Conservation (phyloP, 192 early-diverging fungal genomes). For the Podochytrium sp. region DNA sequence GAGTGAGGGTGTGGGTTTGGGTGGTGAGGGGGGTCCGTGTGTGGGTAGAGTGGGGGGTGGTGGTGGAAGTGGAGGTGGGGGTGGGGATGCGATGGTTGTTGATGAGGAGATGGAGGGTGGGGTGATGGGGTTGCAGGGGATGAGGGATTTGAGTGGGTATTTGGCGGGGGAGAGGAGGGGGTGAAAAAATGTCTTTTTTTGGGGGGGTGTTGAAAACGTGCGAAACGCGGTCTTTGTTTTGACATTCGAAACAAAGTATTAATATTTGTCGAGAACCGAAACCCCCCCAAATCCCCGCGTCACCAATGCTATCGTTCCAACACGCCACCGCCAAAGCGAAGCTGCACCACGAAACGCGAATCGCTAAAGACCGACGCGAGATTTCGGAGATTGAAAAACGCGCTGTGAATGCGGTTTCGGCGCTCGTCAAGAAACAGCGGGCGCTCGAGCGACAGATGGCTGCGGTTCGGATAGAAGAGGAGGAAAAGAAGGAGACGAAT, state of each 20-base stretch:
- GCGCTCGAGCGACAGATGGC: background rate
- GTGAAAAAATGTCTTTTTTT: too few species aligned
- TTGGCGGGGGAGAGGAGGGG: background rate
- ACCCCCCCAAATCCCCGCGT: too few species aligned
- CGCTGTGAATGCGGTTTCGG: background rate
- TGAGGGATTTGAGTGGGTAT: conserved; percentile 23
- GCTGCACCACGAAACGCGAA: background rate
- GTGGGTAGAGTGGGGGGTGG: background rate
- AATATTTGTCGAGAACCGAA: background rate
- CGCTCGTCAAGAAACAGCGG: background rate
- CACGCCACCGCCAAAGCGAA: background rate
- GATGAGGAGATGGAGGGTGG: background rate
- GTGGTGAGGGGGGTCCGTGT: background rate
- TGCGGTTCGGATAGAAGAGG: too few species aligned
- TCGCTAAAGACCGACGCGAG: background rate
- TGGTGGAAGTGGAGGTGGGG: background rate
- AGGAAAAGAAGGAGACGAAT: too few species aligned
- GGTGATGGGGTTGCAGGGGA: conserved; percentile 9
- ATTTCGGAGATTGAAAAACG: background rate
- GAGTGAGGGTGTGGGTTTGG: background rate
- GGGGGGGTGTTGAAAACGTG: too few species aligned
- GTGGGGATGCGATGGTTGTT: conserved; percentile 11
- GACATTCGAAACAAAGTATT: too few species aligned
- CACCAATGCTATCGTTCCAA: background rate
- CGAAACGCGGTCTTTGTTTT: too few species aligned